Evolutionary conservation across 2,329 filamentous ascomycete genomes (phyloP), one percentile per base, ranked within the genome.

Genomic region (Hypoxylon rubiginosum): DNA sequence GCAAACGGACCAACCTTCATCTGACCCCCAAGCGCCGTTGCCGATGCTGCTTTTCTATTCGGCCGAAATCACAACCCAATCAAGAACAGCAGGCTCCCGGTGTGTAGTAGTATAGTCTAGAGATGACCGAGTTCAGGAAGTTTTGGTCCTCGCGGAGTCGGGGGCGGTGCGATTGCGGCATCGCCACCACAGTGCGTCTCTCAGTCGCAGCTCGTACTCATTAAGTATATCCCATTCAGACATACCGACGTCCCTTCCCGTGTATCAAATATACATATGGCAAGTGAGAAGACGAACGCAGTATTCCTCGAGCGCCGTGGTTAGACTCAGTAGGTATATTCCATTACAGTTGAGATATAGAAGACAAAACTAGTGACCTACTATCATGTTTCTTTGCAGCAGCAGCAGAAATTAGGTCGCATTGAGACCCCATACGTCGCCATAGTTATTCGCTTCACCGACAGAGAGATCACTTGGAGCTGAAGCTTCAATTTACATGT

Each of bases 1-100:
- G n/a, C 4, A 4, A 48, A n/a, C 24, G 19, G 7, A 21, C 39
- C 45, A 28, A 48, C 19, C 45, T 15, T 48, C 45, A 48, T 28
- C 13, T 26, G 8, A 21, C 17, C 45, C 10, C 24, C 45, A 48
- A 48, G 45, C 45, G 36, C 63, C 45, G 6, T 48, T 58, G 21
- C 58, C 54, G 43, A 55, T 39, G 32, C n/a, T 21, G 45, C 55
- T 52, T 55, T 58, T 17, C 28, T 34, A 19, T 50, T 39, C 46
- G 36, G 36, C 24, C 34, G 19, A 52, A 36, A 56, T 24, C 10
- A 19, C 34, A 54, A 19, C 34, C 43, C 9, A 36, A 9, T 9
- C 26, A 32, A 41, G 5, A 24, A 26, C 46, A 39, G 43, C 43
- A 48, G 7, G 24, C 24, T 10, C 28, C 11, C 32, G 28, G 45